Evolutionary conservation across 2,329 filamentous ascomycete species (phyloP).

Genomic region (Rutstroemia sydowiana): DNA sequence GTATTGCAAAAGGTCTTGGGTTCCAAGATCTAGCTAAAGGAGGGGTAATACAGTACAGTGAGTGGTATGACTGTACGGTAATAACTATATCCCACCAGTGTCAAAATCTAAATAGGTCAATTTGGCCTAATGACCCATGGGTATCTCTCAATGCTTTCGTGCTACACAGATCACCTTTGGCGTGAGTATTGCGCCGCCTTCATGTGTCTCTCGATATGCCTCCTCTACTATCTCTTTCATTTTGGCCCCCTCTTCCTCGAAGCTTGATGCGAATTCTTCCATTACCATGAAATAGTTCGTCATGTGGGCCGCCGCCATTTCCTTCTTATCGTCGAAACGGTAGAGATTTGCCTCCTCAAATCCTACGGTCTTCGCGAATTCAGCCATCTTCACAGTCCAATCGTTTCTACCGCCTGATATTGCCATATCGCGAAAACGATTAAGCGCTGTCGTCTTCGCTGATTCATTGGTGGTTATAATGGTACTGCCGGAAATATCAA

Average conservation of each 20-base stretch:
- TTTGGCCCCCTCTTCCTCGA: neutral
- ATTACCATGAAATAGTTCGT: neutral
- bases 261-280: neutral
- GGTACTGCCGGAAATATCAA: neutral
- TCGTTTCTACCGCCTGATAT: neutral
- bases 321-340: neutral
- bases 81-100: too few species aligned
- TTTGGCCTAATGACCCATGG: too few species aligned
- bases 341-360: neutral
- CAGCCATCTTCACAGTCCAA: neutral
- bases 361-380: neutral
- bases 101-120: too few species aligned
- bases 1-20: too few species aligned
- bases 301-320: neutral
- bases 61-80: too few species aligned
- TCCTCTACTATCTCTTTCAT: neutral
- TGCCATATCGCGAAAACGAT: neutral
- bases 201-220: neutral
- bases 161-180: neutral
- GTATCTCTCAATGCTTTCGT: too few species aligned
- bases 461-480: neutral
- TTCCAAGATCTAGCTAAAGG: too few species aligned
- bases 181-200: neutral
- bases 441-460: neutral
- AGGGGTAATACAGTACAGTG: too few species aligned